Percentiles rank a stretch among this genome's conserved stretches.
Evolutionary conservation across 805 yeast species (phyloP).

Genomic region (Starmerella floris): DNA sequence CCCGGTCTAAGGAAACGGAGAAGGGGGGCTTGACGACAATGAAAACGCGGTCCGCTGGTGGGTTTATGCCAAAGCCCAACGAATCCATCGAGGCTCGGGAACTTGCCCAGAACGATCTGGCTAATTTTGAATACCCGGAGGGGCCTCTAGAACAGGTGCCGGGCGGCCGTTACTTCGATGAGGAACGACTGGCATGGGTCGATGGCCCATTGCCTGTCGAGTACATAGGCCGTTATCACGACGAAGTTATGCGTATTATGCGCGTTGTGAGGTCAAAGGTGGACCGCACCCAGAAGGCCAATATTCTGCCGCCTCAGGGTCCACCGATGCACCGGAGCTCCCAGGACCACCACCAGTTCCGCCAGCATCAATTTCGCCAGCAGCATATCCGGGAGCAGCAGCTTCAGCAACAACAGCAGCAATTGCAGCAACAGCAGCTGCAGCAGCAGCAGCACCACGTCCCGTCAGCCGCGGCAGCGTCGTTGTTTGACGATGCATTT

Average conservation of each 20-base stretch:
- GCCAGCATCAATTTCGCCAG: not conserved
- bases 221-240: slow-evolving; percentile 11
- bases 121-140: slow-evolving; percentile 15
- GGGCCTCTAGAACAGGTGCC: slow-evolving; percentile 12
- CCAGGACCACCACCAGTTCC: not conserved
- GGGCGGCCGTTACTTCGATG: slow-evolving; percentile 16
- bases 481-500: slow-evolving; percentile 1
- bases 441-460: not conserved
- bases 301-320: not conserved
- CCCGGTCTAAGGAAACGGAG: slow-evolving; percentile 8
- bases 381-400: not conserved
- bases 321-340: not conserved
- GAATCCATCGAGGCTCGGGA: slow-evolving; percentile 8
- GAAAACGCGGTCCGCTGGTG: slow-evolving; percentile 7
- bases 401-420: not conserved
- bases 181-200: slow-evolving; percentile 15
- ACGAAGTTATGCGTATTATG: slow-evolving; percentile 11
- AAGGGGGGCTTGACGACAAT: slow-evolving; percentile 12
- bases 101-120: slow-evolving; percentile 11
- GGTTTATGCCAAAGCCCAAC: slow-evolving; percentile 4
- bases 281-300: not conserved
- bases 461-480: not conserved
- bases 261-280: slow-evolving; percentile 12
- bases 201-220: slow-evolving; percentile 13
- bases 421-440: not conserved